phyloP scores from a whole-genome alignment of 2,329 filamentous ascomycete species.

The Beauveria sp. region DNA sequence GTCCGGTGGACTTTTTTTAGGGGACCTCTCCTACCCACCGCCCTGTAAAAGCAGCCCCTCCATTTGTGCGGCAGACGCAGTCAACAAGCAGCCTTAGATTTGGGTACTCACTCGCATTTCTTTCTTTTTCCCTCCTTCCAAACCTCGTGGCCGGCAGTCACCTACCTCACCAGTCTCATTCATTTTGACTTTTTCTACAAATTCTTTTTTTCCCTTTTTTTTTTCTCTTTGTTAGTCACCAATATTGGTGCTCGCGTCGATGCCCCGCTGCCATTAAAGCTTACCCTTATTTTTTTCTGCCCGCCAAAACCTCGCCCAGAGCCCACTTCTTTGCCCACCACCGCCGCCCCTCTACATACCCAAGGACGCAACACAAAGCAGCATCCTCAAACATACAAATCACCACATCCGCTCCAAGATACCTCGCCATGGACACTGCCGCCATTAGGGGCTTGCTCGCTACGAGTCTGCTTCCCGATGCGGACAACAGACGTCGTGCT shows the following conservation, averaged over 20 bases:
- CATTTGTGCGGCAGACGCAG: no score
- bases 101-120: not conserved
- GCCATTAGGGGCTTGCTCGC: conserved; percentile 69
- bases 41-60: no score
- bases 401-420: not conserved
- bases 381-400: not conserved
- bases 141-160: not conserved
- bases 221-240: no score
- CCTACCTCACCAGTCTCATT: not conserved
- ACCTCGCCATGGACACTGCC: conserved; percentile 59
- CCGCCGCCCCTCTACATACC: not conserved
- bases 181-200: not conserved
- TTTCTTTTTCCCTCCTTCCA: not conserved
- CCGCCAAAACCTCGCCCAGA: not conserved
- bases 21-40: no score
- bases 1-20: no score
- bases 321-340: not conserved
- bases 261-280: conserved; percentile 1
- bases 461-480: conserved; percentile 66
- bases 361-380: not conserved
- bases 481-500: conserved; percentile 66
- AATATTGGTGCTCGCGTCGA: not conserved
- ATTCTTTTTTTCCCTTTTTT: not conserved
- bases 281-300: not conserved
- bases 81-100: no score